Conservation (phyloP, 495 filamentous ascomycete species). For the Wilcoxina mikolae region DNA sequence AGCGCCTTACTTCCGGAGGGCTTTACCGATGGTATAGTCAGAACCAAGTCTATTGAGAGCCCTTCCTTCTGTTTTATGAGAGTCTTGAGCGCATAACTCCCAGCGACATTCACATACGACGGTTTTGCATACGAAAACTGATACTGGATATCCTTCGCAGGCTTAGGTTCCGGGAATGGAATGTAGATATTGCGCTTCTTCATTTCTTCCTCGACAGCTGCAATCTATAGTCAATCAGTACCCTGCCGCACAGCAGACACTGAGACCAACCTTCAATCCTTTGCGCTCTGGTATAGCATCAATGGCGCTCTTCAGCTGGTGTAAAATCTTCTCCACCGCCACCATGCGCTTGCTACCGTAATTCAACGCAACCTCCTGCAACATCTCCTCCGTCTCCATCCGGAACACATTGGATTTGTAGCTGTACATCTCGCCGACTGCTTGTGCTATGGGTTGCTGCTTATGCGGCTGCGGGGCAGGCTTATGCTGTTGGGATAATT, state of each 20-base stretch:
- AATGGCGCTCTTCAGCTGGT: conserved; percentile 57
- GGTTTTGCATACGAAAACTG: conserved; percentile 65
- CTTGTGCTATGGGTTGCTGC: neutral
- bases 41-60: conserved; percentile 60
- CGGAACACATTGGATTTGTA: conserved; percentile 68
- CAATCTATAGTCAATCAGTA: conserved; percentile 34
- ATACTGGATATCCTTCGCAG: conserved; percentile 58
- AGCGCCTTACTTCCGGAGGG: conserved; percentile 37
- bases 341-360: conserved; percentile 47
- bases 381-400: conserved; percentile 71
- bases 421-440: conserved; percentile 22
- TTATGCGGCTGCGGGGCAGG: neutral
- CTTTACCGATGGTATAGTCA: conserved; percentile 44
- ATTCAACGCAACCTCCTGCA: conserved; percentile 51
- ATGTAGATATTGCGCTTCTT: conserved; percentile 52
- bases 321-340: conserved; percentile 53
- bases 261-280: conserved; percentile 39
- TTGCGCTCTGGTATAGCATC: conserved; percentile 47
- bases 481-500: neutral
- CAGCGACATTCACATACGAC: conserved; percentile 66
- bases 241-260: neutral
- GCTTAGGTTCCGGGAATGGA: conserved; percentile 69
- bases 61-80: conserved; percentile 45
- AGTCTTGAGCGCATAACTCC: conserved; percentile 69
- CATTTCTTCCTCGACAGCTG: conserved; percentile 52